Evolutionary conservation across 257 asterid genomes (phyloP), one percentile per base, ranked within the genome.

Genomic region (Solanum lignicaule): DNA sequence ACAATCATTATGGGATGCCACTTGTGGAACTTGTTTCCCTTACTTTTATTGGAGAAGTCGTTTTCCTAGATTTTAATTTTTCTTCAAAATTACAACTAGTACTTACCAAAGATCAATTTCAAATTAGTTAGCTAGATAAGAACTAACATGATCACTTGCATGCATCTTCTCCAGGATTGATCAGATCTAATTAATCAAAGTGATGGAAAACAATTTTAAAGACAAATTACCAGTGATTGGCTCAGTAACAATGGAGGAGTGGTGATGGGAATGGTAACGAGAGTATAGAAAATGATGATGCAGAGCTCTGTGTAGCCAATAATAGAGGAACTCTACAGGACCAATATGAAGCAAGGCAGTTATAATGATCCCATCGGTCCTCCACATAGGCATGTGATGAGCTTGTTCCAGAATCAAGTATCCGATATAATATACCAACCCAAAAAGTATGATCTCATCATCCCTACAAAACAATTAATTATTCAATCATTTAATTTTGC

Each of bases 241-340:
- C 92, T 95, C 95, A 8, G 96, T 92, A 89, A 90, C 97, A 6
- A 95, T 93, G 91, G 97, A 94, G 41, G 98, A 94, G 25, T 95
- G 98, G 89, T 94, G 98, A 90, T 95, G 98, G 2, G 98, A 95
- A n/a, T 95, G 98, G 84, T 93, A 95, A 60, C 98, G 88, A 13
- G 98, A 92, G 92, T 94, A 95, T 87, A 95, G 97, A 62, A 41
- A 95, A 58, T 95, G 98, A 87, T 95, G 97, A 91, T 95, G 98
- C 87, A 95, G 87, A 0, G 95, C 96, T 58, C 97, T 88, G 89
- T 95, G 98, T 14, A 95, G 91, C 98, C 98, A 95, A 7, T 95
- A 95, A 91, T 95, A 95, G 4, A 95, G 89, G 69, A 91, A 93
- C 91, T 95, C 98, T 31, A 95, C 96, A 0, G 97, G 96, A 9